Conservation (phyloP, 2,329 filamentous ascomycete species). For the Diaporthe longicolla region DNA sequence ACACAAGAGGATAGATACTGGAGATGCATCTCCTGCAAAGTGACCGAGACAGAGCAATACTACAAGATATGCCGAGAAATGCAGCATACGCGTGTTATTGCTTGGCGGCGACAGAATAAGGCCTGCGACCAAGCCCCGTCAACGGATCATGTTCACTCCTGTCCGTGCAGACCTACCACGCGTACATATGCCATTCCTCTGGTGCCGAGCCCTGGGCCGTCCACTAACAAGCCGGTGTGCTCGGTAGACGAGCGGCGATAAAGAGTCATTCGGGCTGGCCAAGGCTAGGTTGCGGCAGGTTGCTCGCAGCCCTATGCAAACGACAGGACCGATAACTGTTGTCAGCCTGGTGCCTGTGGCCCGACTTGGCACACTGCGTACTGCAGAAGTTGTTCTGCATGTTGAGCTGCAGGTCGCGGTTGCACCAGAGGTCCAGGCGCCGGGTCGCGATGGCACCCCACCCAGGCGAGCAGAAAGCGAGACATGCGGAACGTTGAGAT, state of each 20-base stretch:
- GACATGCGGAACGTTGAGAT: constrained; percentile 1
- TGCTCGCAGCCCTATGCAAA: constrained; percentile 19
- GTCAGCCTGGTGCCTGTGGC: too few species aligned
- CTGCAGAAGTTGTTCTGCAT: too few species aligned
- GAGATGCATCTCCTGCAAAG: too few species aligned
- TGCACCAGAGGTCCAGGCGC: not conserved
- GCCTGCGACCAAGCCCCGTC: not conserved
- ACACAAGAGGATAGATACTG: too few species aligned
- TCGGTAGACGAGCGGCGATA: not conserved
- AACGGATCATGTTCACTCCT: not conserved
- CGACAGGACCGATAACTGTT: too few species aligned
- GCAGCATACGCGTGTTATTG: not conserved
- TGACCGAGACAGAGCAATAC: not conserved
- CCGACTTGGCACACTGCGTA: too few species aligned
- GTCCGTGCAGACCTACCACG: not conserved
- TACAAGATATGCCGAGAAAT: too few species aligned
- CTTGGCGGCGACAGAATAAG: not conserved
- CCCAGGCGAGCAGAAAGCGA: not conserved
- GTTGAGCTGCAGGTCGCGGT: not conserved
- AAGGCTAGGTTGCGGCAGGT: not conserved
- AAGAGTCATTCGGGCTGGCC: not conserved
- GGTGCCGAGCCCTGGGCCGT: not conserved
- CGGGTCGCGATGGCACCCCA: too few species aligned
- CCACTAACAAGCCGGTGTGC: too few species aligned
- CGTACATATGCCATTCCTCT: not conserved